phyloP scores from a whole-genome alignment of 805 yeast genomes.

The Candida loeiensis region DNA sequence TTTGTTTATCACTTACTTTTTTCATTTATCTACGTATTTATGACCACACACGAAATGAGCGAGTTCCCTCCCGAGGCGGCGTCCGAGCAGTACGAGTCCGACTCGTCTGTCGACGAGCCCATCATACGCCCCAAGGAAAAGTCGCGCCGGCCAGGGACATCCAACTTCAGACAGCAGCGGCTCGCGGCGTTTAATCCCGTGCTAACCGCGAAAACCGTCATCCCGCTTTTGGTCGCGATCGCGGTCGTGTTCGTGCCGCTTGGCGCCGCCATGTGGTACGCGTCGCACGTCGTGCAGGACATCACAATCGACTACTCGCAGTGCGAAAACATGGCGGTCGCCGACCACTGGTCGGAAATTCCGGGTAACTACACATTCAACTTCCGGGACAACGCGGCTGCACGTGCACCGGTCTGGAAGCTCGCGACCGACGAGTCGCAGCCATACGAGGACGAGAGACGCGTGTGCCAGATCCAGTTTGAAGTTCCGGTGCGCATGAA shows the following conservation, averaged over 20 bases:
- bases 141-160: slow-evolving; percentile 62
- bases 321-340: slow-evolving; percentile 35
- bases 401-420: slow-evolving; percentile 25
- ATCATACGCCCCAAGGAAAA: slow-evolving; percentile 36
- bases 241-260: slow-evolving; percentile 41
- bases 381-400: slow-evolving; percentile 15
- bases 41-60: neutral
- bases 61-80: no score
- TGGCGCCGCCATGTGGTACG: slow-evolving; percentile 48
- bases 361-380: slow-evolving; percentile 42
- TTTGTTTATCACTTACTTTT: no score
- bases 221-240: slow-evolving; percentile 36
- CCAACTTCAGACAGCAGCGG: slow-evolving; percentile 55
- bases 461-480: slow-evolving; percentile 44
- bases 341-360: slow-evolving; percentile 30
- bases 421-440: slow-evolving; percentile 40
- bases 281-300: slow-evolving; percentile 37
- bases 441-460: slow-evolving; percentile 45
- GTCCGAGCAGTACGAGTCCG: slow-evolving; percentile 30
- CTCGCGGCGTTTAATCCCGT: slow-evolving; percentile 49
- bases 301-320: slow-evolving; percentile 40
- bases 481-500: slow-evolving; percentile 29
- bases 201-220: slow-evolving; percentile 40
- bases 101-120: slow-evolving; percentile 37
- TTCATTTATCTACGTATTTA: no score